phyloP scores from a whole-genome alignment of 139 green algal genomes.

The Dunaliella sp. region DNA sequence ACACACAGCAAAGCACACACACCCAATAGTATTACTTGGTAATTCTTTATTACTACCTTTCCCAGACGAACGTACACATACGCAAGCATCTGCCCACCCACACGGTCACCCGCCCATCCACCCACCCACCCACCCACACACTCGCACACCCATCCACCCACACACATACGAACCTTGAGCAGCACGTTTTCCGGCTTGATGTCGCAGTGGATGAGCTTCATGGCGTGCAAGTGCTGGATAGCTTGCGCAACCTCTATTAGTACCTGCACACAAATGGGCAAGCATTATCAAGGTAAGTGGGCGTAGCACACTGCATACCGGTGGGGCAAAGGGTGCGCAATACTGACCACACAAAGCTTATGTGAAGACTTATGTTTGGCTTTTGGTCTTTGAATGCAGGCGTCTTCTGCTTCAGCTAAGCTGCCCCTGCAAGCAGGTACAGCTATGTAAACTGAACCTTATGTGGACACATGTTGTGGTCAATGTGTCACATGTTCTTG shows the following conservation, averaged over 20 bases:
- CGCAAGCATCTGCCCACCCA: not conserved
- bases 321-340: no score
- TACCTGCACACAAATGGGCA: no score
- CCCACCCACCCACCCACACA: not conserved
- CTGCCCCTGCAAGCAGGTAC: no score
- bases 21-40: not conserved
- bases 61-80: not conserved
- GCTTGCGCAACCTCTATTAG: slow-evolving; percentile 61
- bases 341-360: no score
- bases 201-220: slow-evolving; percentile 68
- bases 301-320: no score
- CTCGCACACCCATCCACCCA: slow-evolving; percentile 7
- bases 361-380: no score
- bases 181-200: slow-evolving; percentile 51
- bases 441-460: no score
- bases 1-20: not conserved
- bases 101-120: not conserved
- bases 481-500: no score
- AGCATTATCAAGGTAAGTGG: no score
- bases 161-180: slow-evolving; percentile 5
- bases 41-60: not conserved
- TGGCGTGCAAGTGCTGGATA: slow-evolving; percentile 59
- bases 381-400: no score
- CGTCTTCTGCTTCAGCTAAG: no score
- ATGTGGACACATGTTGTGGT: no score